Conservation (phyloP, 371 early-diverging fungal genomes). For the Circinella minor region DNA sequence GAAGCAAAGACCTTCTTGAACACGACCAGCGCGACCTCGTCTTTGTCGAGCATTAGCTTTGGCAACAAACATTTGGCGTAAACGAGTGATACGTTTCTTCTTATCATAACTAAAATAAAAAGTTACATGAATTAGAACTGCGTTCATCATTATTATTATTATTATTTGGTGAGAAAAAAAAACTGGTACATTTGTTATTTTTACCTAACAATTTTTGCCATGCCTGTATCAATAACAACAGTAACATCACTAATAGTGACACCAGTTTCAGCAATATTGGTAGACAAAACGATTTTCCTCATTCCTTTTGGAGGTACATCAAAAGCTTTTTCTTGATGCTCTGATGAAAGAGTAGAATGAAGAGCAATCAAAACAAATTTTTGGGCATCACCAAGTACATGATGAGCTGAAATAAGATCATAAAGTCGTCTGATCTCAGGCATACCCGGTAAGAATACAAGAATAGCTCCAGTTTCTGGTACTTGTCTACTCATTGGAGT, state of each 20-base stretch:
- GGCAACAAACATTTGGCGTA: slow-evolving; percentile 75
- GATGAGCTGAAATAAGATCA: slow-evolving; percentile 57
- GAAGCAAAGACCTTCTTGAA: slow-evolving; percentile 81
- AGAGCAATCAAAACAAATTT: slow-evolving; percentile 72
- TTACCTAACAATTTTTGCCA: slow-evolving; percentile 79
- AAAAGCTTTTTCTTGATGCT: slow-evolving; percentile 71
- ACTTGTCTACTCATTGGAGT: slow-evolving; percentile 18
- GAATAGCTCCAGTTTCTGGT: slow-evolving; percentile 74
- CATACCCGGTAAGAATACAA: slow-evolving; percentile 91
- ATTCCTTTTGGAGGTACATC: slow-evolving; percentile 62
- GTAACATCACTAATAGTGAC: slow-evolving; percentile 96
- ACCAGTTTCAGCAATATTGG: slow-evolving; percentile 96
- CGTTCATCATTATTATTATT: too few species aligned
- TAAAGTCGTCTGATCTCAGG: slow-evolving; percentile 72
- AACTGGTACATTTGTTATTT: neutral
- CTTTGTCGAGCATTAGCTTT: slow-evolving; percentile 90
- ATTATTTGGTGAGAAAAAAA: too few species aligned
- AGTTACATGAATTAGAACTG: neutral
- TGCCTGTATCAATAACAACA: slow-evolving; percentile 93
- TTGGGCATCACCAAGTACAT: slow-evolving; percentile 44
- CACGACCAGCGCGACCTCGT: slow-evolving; percentile 93
- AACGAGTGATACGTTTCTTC: slow-evolving; percentile 64
- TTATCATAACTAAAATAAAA: slow-evolving; percentile 60
- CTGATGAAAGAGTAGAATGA: slow-evolving; percentile 79
- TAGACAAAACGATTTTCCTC: slow-evolving; percentile 89